These are phyloP conservation scores for Gnetum montanum DNA, from an alignment of 75 land plant species.

Conservation along the genomic window DNA sequence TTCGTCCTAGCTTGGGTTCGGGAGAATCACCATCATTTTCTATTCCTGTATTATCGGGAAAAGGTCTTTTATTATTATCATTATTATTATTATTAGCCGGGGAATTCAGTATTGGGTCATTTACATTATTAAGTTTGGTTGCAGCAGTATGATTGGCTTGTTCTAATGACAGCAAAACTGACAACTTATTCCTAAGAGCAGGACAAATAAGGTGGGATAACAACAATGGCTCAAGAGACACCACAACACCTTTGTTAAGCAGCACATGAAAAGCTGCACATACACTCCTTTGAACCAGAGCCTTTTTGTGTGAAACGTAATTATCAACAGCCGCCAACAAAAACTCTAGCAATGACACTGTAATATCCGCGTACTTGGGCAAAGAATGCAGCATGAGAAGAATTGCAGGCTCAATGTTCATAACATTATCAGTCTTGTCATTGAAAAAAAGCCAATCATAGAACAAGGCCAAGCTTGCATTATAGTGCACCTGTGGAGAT, in stretches of 20 bases:
- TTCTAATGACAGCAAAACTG: constrained; percentile 6
- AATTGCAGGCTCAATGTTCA: constrained; percentile 96
- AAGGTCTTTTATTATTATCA: too few species aligned
- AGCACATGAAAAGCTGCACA: constrained; percentile 43
- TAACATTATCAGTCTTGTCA: constrained; percentile 64
- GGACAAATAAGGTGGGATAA: constrained; percentile 35
- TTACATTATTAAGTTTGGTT: neutral
- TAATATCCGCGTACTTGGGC: constrained; percentile 63
- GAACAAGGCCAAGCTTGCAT: constrained; percentile 81
- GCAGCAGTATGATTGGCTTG: constrained; percentile 9
- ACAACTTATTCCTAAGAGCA: constrained; percentile 49
- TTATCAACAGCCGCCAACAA: constrained; percentile 68
- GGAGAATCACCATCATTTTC: neutral
- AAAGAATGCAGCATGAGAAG: constrained; percentile 79
- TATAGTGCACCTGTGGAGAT: constrained; percentile 58
- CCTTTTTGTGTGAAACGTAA: constrained; percentile 56
- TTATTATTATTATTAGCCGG: neutral
- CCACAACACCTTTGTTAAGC: constrained; percentile 62
- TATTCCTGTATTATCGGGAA: neutral
- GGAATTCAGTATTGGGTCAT: neutral
- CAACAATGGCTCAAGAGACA: constrained; percentile 46
- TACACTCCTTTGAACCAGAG: constrained; percentile 44
- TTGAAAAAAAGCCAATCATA: constrained; percentile 95
- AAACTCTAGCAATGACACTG: constrained; percentile 84
- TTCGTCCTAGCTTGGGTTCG: neutral